Percentiles rank a stretch among this genome's conserved stretches.
phyloP scores from a whole-genome alignment of 192 early-diverging fungal genomes.

The Dissophora globulifera region DNA sequence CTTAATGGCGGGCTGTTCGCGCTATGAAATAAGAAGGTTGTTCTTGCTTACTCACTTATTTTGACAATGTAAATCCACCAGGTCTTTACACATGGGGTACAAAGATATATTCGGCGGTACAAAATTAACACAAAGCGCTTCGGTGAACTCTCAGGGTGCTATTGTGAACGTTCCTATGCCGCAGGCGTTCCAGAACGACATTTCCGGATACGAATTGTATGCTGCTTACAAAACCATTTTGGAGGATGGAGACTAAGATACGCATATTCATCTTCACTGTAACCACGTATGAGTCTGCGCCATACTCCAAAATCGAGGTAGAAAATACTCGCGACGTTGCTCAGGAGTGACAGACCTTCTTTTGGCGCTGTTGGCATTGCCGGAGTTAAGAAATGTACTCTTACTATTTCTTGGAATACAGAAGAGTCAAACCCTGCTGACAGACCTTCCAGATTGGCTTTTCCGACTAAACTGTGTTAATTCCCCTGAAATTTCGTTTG shows the following conservation, averaged over 20 bases:
- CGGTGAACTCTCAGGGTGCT: background rate
- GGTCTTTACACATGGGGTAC: too few relatives aligned
- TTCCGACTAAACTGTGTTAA: background rate
- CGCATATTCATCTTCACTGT: background rate
- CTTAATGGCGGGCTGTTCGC: too few relatives aligned
- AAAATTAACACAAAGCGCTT: conserved; percentile 12
- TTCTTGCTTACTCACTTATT: too few relatives aligned
- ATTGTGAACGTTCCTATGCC: conserved; percentile 3
- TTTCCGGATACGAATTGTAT: background rate
- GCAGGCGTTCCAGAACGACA: background rate
- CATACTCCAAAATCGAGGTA: background rate
- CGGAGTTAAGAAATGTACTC: conserved; percentile 2
- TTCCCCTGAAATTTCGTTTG: too few relatives aligned
- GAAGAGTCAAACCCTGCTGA: conserved; percentile 7
- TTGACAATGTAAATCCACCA: too few relatives aligned
- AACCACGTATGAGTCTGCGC: background rate
- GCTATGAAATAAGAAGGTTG: too few relatives aligned
- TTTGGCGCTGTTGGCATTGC: background rate
- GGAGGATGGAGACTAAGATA: conserved; percentile 3
- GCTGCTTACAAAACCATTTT: conserved; percentile 11
- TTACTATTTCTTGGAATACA: conserved; percentile 7
- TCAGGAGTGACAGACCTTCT: background rate
- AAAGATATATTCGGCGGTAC: too few relatives aligned
- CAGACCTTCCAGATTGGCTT: conserved; percentile 12
- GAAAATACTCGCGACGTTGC: background rate